These are phyloP conservation scores for Saturnispora dispora DNA, from an alignment of 805 yeast species.

Conservation along the genomic window DNA sequence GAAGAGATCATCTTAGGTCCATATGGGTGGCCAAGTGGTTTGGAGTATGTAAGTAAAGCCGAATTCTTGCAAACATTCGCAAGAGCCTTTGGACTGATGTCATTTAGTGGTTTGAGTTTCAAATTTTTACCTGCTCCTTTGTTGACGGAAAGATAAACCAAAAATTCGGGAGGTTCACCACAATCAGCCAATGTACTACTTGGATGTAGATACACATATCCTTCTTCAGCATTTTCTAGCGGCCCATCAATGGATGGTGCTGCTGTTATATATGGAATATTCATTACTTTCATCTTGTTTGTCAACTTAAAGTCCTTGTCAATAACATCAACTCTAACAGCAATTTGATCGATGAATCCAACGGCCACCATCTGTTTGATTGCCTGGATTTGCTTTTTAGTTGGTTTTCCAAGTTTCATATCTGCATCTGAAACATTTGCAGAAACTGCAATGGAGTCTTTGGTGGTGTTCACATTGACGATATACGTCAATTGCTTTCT, in stretches of 20 bases:
- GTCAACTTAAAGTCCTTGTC: conserved; percentile 53
- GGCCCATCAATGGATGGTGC: conserved; percentile 30
- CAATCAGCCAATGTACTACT: conserved; percentile 49
- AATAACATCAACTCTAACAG: conserved; percentile 69
- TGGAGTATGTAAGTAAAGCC: conserved; percentile 71
- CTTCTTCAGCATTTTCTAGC: conserved; percentile 33
- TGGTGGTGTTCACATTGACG: conserved; percentile 55
- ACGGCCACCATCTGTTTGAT: conserved; percentile 88
- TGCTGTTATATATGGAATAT: conserved; percentile 58
- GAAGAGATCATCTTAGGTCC: conserved; percentile 64
- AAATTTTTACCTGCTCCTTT: conserved; percentile 40
- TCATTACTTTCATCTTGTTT: conserved; percentile 47
- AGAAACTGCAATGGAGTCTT: conserved; percentile 48
- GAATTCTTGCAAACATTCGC: conserved; percentile 70
- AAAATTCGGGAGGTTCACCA: conserved; percentile 64
- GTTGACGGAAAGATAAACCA: conserved; percentile 66
- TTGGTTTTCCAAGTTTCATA: conserved; percentile 57
- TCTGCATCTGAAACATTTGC: conserved; percentile 32
- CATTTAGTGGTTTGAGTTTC: conserved; percentile 70
- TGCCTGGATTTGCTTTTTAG: conserved; percentile 58
- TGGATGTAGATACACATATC: conserved; percentile 73
- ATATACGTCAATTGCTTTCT: conserved; percentile 72
- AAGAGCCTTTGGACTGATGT: conserved; percentile 63
- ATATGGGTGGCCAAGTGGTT: conserved; percentile 85
- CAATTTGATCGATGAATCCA: conserved; percentile 87